Conservation (phyloP, 2,329 filamentous ascomycete genomes). For the Coniochaeta hoffmannii region DNA sequence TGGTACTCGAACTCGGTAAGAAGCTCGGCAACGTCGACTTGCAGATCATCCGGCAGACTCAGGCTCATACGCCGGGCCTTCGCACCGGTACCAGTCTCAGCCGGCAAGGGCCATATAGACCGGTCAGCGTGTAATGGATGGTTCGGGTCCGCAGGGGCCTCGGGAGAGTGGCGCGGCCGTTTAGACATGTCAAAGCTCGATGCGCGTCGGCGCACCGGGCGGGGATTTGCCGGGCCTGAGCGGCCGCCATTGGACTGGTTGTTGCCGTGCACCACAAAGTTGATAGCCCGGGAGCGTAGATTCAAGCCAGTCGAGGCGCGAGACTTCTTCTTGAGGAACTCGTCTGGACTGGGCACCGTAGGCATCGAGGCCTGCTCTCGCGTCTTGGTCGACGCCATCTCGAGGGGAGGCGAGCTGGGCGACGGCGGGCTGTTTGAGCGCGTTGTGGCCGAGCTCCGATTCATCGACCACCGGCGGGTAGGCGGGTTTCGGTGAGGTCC, state of each 20-base stretch:
- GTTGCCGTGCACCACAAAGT: constrained; percentile 28
- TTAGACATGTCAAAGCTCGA: constrained; percentile 40
- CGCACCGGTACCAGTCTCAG: constrained; percentile 64
- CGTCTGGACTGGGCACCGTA: constrained; percentile 32
- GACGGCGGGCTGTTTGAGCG: constrained; percentile 44
- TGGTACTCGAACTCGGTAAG: constrained; percentile 63
- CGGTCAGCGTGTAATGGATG: constrained; percentile 31
- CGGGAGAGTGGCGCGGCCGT: constrained; percentile 13
- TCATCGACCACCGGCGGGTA: constrained; percentile 37
- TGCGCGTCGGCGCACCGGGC: constrained; percentile 27
- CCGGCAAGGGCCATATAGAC: constrained; percentile 52
- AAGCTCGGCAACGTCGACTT: constrained; percentile 62
- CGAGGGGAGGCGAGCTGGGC: constrained; percentile 33
- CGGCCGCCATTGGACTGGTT: constrained; percentile 7
- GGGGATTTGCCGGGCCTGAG: constrained; percentile 5
- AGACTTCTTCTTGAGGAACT: constrained; percentile 42
- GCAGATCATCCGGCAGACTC: constrained; percentile 66
- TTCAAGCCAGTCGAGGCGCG: constrained; percentile 43
- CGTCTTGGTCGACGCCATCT: constrained; percentile 25
- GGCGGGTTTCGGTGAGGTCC: constrained; percentile 16
- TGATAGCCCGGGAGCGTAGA: constrained; percentile 39
- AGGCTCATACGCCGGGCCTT: constrained; percentile 74
- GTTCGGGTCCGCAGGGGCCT: constrained; percentile 10
- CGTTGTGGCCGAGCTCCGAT: constrained; percentile 36
- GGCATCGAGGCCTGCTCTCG: constrained; percentile 15